Base-by-base conservation (phyloP, 2,329 filamentous ascomycete species). In the Thelonectria olida region DNA sequence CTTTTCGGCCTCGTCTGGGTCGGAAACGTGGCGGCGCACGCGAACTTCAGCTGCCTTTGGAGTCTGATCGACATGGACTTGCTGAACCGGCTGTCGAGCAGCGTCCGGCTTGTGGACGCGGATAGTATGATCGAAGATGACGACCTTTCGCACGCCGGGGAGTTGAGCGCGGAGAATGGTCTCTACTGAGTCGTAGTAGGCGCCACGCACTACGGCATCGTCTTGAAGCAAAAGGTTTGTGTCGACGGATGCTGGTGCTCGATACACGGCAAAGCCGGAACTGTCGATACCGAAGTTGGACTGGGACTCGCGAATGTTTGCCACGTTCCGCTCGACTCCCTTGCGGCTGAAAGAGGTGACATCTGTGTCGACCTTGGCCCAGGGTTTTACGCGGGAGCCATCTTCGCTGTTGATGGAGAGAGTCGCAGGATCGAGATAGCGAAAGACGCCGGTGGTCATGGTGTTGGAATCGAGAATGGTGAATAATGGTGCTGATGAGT, bases 41-140 rank as follows among this genome's bases (percentile, higher is more conserved):
- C 90, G 84, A 1, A 76, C 81, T 61, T 83, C 86, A 1, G 88
- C 88, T 0, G 90, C 89, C 0, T 70, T 75, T 0, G 88, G 85
- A 0, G 90, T 91, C 76, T 92, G 90, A 70, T 92, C 90, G 13
- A 92, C 88, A 63, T 92, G 90, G 0, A 92, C 88, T 66, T 87
- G 85, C 73, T 90, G 86, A 0, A 92, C 89, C 0, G 90, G 90
- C 64, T 86, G 85, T 6, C 90, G 82, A 0, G 87, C 81, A 0
- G 87, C 79, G 2, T 78, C 74, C n/a, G 84, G 83, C 2, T 80
- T 75, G 19, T 84, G 78, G 7, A 84, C 79, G 2, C 90, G 84
- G 66, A 92, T 89, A 0, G 90, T 92, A 74, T 92, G 90, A 74
- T 92, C 90, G 72, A 92, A 92, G 60, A 92, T 89, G 61, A 88